Conservation (phyloP, 306 rosid species). For the Rosa persica region DNA sequence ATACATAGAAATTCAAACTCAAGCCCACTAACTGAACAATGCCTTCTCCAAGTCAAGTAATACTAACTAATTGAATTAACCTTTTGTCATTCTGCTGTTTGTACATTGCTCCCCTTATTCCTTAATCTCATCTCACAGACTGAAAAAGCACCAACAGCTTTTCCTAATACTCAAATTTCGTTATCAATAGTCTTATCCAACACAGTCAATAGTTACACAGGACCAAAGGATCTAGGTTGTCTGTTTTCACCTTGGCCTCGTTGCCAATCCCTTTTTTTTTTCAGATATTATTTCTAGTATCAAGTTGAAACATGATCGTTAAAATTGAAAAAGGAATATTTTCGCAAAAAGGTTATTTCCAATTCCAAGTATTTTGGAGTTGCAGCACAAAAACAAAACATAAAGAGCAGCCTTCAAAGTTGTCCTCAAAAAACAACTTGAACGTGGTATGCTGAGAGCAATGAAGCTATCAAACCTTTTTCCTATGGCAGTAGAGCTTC, state of each 20-base stretch:
- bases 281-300: neutral
- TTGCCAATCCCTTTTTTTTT: neutral
- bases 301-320: neutral
- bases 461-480: neutral
- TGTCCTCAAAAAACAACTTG: neutral
- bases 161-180: neutral
- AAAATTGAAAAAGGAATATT: neutral
- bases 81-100: neutral
- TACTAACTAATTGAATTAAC: neutral
- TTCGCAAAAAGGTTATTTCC: constrained; percentile 2
- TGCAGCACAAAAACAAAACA: neutral
- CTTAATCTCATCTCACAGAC: no score
- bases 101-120: no score
- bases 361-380: neutral
- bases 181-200: no score
- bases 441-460: neutral
- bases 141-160: neutral
- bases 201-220: neutral
- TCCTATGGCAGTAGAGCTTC: neutral
- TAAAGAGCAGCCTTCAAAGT: neutral
- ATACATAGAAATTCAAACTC: neutral
- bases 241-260: neutral
- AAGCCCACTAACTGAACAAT: neutral
- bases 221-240: neutral
- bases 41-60: neutral